phyloP scores from a whole-genome alignment of 768 basidiomycete species.

The Suillus sp. region DNA sequence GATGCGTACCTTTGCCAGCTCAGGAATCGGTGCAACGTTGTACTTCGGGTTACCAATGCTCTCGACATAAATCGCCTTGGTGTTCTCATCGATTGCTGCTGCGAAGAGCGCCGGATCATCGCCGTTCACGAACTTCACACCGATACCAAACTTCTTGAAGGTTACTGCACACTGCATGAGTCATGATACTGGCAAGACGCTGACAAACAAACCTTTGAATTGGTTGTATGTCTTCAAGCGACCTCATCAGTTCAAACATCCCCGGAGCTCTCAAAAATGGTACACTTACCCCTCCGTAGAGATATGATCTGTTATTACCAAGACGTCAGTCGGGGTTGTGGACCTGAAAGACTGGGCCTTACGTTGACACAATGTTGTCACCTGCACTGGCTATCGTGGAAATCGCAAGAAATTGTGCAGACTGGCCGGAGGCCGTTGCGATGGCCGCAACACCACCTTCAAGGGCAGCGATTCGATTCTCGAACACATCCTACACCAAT shows the following conservation, averaged over 20 bases:
- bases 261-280: neutral
- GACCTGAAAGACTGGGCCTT: slow-evolving; percentile 17
- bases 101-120: slow-evolving; percentile 49
- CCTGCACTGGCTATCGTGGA: slow-evolving; percentile 51
- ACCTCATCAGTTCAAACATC: neutral
- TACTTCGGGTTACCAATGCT: slow-evolving; percentile 65
- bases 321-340: neutral
- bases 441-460: slow-evolving; percentile 66
- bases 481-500: slow-evolving; percentile 56
- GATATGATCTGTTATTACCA: slow-evolving; percentile 39
- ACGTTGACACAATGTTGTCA: slow-evolving; percentile 69
- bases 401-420: slow-evolving; percentile 65
- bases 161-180: slow-evolving; percentile 38
- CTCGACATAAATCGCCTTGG: slow-evolving; percentile 62
- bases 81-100: slow-evolving; percentile 59
- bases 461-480: slow-evolving; percentile 63
- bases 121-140: slow-evolving; percentile 52
- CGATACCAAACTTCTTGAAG: slow-evolving; percentile 57
- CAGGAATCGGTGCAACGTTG: slow-evolving; percentile 56
- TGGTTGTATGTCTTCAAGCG: slow-evolving; percentile 56
- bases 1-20: slow-evolving; percentile 49
- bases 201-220: slow-evolving; percentile 49
- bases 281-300: slow-evolving; percentile 59
- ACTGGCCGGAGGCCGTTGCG: slow-evolving; percentile 57
- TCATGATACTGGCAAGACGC: neutral